Evolutionary conservation across 139 green algal species (phyloP).

Genomic region (Coelastrella sp.): DNA sequence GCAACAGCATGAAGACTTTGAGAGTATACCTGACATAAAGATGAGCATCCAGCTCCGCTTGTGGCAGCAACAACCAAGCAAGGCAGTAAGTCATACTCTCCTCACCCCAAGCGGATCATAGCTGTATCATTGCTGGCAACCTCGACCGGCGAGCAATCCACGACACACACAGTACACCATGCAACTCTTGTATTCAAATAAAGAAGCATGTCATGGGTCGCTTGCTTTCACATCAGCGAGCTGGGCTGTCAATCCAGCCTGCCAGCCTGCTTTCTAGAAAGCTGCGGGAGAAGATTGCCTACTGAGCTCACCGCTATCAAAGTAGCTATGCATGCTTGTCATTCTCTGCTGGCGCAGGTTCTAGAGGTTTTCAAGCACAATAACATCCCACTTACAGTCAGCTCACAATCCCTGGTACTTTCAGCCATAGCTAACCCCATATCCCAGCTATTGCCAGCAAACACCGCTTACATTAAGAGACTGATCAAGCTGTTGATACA

Average conservation of each 20-base stretch:
- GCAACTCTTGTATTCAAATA: no score
- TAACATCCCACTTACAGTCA: background rate
- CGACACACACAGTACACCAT: no score
- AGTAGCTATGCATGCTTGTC: background rate
- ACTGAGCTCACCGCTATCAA: no score
- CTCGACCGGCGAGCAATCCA: no score
- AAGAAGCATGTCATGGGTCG: no score
- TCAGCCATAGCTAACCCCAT: background rate
- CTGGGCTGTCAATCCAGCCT: no score
- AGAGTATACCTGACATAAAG: background rate
- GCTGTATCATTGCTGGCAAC: no score
- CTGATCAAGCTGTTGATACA: slow-evolving; percentile 35
- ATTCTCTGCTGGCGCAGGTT: no score
- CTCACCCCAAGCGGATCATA: no score
- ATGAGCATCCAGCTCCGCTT: slow-evolving; percentile 13
- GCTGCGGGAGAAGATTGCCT: no score
- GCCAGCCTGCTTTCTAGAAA: no score
- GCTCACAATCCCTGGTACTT: background rate
- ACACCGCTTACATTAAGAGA: background rate
- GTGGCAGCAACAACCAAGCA: slow-evolving; percentile 40
- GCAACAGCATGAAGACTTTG: background rate
- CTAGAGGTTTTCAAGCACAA: background rate
- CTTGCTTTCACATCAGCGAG: no score
- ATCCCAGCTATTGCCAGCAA: background rate
- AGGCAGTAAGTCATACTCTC: background rate